Percentiles rank a stretch among this genome's conserved stretches.
Conservation (phyloP, 2,329 filamentous ascomycete genomes). For the Xylariomycetidae sp. region DNA sequence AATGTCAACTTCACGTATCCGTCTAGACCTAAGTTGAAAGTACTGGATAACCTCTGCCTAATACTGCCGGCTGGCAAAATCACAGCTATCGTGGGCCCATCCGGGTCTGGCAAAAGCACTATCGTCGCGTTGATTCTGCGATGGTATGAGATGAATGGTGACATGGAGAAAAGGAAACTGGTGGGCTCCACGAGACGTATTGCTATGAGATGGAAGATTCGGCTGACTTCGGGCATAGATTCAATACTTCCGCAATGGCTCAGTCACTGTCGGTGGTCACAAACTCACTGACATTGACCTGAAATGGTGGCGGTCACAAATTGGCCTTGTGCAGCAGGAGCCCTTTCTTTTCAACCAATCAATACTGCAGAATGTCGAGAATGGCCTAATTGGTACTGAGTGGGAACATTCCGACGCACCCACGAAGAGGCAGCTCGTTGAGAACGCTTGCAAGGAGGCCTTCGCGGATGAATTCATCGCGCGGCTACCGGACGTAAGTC, state of each 20-base stretch:
- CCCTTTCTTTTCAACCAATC: slow-evolving; percentile 62
- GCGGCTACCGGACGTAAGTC: slow-evolving; percentile 36
- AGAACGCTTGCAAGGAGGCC: slow-evolving; percentile 49
- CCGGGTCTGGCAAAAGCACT: slow-evolving; percentile 69
- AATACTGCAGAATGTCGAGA: slow-evolving; percentile 56
- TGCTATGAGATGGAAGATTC: background rate
- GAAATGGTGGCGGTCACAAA: slow-evolving; percentile 56
- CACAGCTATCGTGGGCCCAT: slow-evolving; percentile 68
- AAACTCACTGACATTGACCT: slow-evolving; percentile 53
- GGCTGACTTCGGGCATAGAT: slow-evolving; percentile 13
- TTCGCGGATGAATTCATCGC: slow-evolving; percentile 54
- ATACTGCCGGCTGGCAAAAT: slow-evolving; percentile 58
- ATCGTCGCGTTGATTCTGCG: slow-evolving; percentile 64
- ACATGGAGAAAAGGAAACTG: slow-evolving; percentile 30
- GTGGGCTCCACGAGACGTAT: slow-evolving; percentile 9
- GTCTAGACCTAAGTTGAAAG: slow-evolving; percentile 53
- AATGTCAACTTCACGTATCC: slow-evolving; percentile 68
- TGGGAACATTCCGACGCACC: slow-evolving; percentile 45
- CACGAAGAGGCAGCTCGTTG: slow-evolving; percentile 40
- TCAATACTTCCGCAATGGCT: slow-evolving; percentile 35
- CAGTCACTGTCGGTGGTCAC: slow-evolving; percentile 46
- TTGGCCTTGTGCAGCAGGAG: slow-evolving; percentile 62
- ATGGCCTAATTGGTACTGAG: slow-evolving; percentile 47
- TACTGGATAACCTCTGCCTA: slow-evolving; percentile 54
- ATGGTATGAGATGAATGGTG: slow-evolving; percentile 58